Evolutionary conservation across 371 early-diverging fungal genomes (phyloP), one percentile per base, ranked within the genome.

Genomic region (Smittium mucronatum): DNA sequence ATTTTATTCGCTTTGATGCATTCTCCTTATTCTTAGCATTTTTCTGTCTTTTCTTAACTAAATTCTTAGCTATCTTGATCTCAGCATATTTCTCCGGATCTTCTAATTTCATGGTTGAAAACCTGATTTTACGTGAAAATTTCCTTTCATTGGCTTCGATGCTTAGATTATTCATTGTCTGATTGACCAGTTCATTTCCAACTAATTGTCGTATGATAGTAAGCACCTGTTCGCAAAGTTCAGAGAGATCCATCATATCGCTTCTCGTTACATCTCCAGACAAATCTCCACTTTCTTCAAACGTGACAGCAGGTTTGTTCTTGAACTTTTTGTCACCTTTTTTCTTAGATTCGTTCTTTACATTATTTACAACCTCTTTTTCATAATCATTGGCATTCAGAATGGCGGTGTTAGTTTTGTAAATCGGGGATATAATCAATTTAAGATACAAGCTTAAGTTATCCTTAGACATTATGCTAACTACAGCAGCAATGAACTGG

Each of bases 11-110:
- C 59, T 59, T 59, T 5, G 59, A 16, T 5, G 59, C 11, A n/a
- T n/a, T n/a, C 28, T 59, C 59, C 28, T 15, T 28, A 26, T 59
- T 59, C 59, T 28, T 59, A 8, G 59, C 15, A n/a, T 5, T 59
- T 28, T 59, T 59, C 59, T 5, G 5, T 5, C 59, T 11, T 28
- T 59, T 59, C 28, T 59, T 59, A 28, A n/a, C 28, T 26, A n/a
- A 28, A 26, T 59, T 59, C 26, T 28, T 59, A n/a, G 59, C 15
- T 5, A n/a, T 28, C 28, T 59, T 59, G 59, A 59, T 59, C 59
- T n/a, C 28, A 16, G 59, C 59, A 26, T 59, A 59, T 26, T 59
- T 59, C 59, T 59, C n/a, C 28, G 59, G 59, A 59, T 59, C 59
- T 26, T 15, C 59, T 2, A 59, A 2, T 59, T 59, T 59, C 59